Evolutionary conservation across 2,329 filamentous ascomycete genomes (phyloP).

Genomic region (Aspergillus costaricaensis): DNA sequence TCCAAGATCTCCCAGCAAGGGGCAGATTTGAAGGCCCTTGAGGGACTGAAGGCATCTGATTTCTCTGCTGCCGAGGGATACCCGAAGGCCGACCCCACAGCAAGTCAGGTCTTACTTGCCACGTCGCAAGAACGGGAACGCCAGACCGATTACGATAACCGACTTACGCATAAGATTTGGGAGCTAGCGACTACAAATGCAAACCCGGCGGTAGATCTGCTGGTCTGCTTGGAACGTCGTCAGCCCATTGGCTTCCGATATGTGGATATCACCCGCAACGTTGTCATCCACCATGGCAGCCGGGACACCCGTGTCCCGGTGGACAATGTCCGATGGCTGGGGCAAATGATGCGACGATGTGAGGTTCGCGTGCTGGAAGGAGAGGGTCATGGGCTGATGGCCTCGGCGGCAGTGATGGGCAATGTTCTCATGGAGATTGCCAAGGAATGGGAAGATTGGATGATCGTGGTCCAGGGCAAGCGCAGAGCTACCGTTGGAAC

Average conservation of each 20-base stretch:
- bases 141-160: constrained; percentile 67
- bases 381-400: constrained; percentile 95
- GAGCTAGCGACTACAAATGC: constrained; percentile 85
- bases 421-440: constrained; percentile 92
- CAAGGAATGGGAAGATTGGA: constrained; percentile 90
- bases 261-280: constrained; percentile 86
- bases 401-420: constrained; percentile 88
- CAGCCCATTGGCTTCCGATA: constrained; percentile 95
- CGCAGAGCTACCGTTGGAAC: constrained; percentile 35
- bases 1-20: constrained; percentile 23
- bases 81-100: constrained; percentile 12
- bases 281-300: constrained; percentile 92
- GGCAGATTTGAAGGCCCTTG: constrained; percentile 20
- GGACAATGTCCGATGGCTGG: constrained; percentile 93
- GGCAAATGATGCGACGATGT: constrained; percentile 88
- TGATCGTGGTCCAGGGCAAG: constrained; percentile 56
- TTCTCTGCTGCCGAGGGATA: constrained; percentile 19
- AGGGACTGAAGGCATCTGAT: constrained; percentile 21
- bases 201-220: constrained; percentile 88
- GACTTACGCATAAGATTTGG: constrained; percentile 93
- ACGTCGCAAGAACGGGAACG: constrained; percentile 38
- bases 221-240: constrained; percentile 87
- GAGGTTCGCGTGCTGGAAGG: constrained; percentile 88
- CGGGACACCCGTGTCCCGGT: constrained; percentile 89
- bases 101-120: constrained; percentile 17